phyloP scores from a whole-genome alignment of 2,329 filamentous ascomycete genomes.

The Aspergillus pseudotamarii region DNA sequence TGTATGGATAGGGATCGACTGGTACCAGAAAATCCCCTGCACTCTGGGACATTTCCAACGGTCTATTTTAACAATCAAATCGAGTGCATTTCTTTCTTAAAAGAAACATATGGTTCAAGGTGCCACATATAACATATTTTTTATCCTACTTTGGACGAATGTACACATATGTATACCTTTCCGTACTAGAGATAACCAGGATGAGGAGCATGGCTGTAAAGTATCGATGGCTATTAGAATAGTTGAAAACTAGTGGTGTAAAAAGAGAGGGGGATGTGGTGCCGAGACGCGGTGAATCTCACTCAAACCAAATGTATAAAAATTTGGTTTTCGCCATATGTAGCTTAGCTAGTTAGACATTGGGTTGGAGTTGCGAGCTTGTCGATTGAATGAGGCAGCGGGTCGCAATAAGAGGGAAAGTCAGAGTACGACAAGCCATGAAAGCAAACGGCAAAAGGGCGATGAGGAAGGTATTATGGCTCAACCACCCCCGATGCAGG shows the following conservation, averaged over 20 bases:
- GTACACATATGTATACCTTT: background rate
- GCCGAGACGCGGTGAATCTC: background rate
- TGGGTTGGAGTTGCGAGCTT: background rate
- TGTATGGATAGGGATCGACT: no score
- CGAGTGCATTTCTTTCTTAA: background rate
- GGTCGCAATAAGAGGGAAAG: background rate
- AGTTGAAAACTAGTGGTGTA: background rate
- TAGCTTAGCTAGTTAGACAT: background rate
- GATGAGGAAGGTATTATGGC: background rate
- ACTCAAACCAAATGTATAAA: background rate
- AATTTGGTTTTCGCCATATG: background rate
- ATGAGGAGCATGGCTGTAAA: background rate
- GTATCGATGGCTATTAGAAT: background rate
- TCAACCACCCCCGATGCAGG: background rate
- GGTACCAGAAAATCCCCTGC: no score
- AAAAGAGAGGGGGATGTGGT: background rate
- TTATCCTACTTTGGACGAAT: background rate
- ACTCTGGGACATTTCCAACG: no score
- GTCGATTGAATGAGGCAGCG: background rate
- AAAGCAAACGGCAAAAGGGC: background rate
- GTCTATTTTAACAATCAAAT: background rate
- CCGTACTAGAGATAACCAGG: background rate
- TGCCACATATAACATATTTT: background rate
- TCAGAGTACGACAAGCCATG: no score
- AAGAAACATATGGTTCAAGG: background rate